Evolutionary conservation across 805 yeast genomes (phyloP), one percentile per base, ranked within the genome.

Genomic region (Starmera dryadoides): DNA sequence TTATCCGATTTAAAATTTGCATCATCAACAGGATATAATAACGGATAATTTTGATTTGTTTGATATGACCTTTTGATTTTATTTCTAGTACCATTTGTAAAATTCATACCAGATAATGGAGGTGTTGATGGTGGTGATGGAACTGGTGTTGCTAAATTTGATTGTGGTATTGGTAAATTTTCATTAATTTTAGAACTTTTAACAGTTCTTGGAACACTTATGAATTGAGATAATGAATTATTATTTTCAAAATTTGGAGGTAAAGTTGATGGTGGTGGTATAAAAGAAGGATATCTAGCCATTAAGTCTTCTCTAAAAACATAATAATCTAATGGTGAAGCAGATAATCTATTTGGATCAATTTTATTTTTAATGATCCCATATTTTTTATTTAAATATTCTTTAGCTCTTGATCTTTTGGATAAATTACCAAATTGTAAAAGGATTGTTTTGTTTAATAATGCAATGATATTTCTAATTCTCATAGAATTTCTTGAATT

Each of bases 301-400:
- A 69, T 58, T 3, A 89, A 57, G 43, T 86, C 94, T 38, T 84
- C 85, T 44, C 87, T 68, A 53, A 85, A 88, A 6, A 84, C 77
- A 51, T 78, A 80, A 54, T 86, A 91, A 47, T 89, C 95, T n/a
- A 86, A 59, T 0, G 96, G 95, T 1, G 95, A 79, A 9, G 89
- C 80, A 0, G 68, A 60, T 36, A 71, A 61, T 36, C 53, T 56
- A 35, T 49, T 56, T 30, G 63, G 46, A n/a, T 54, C 23, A 45
- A 58, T 21, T 37, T 49, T 35, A 21, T 21, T 21, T 44, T 59
- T 42, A 45, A 53, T 42, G 2, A 55, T 47, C 3, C 55, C 66
- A 51, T 69, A 73, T 33, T 63, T 64, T 23, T 61, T 49, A 23
- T 64, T 56, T 18, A 81, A 58, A 45, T 65, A 75, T 3, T 59